phyloP scores from a whole-genome alignment of 2,329 filamentous ascomycete genomes.

The Metarhizium robertsii region DNA sequence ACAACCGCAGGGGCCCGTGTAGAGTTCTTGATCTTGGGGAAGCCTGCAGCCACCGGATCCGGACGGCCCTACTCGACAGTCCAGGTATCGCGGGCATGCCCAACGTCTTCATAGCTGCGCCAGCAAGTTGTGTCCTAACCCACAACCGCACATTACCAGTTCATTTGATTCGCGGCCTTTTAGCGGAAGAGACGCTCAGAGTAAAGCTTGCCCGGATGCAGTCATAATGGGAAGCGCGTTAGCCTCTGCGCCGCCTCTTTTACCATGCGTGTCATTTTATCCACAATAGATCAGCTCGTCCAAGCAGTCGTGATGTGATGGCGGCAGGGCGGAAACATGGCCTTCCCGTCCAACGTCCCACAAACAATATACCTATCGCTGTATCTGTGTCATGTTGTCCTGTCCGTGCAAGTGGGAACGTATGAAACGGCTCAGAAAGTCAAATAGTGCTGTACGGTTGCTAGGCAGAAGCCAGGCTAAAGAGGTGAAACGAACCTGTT shows the following conservation, averaged over 20 bases:
- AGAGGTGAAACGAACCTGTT: constrained; percentile 1
- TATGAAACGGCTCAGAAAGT: neutral
- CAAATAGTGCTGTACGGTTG: neutral
- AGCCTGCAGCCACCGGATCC: neutral
- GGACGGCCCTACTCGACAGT: neutral
- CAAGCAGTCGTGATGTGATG: neutral
- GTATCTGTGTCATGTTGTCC: neutral
- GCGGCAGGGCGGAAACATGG: neutral
- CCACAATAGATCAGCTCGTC: neutral
- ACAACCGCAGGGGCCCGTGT: too few relatives aligned
- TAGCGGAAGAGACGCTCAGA: too few relatives aligned
- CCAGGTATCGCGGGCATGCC: too few relatives aligned
- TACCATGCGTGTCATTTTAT: too few relatives aligned
- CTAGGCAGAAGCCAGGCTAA: neutral
- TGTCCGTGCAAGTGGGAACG: neutral
- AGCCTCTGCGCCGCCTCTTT: too few relatives aligned
- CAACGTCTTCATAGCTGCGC: too few relatives aligned
- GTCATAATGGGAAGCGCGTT: too few relatives aligned
- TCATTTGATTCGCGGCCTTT: too few relatives aligned
- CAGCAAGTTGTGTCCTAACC: too few relatives aligned
- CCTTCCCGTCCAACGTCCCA: neutral
- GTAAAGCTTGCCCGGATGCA: too few relatives aligned
- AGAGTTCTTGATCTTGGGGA: neutral
- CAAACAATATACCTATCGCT: neutral
- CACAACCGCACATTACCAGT: neutral